These are phyloP conservation scores for Teunomyces kruisii DNA, from an alignment of 805 yeast genomes.

Conservation along the genomic window DNA sequence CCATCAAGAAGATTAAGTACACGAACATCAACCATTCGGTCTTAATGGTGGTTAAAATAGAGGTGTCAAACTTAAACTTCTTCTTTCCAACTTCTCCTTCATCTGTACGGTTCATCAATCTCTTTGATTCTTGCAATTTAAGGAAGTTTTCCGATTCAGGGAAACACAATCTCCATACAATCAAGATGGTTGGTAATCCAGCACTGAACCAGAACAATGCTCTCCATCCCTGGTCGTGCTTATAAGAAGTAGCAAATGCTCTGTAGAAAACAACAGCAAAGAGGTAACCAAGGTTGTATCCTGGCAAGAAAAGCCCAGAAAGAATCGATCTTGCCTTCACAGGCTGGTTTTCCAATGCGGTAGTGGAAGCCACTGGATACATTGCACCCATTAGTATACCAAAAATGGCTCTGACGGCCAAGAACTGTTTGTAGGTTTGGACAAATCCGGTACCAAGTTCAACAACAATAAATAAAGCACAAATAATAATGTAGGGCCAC, in stretches of 20 bases:
- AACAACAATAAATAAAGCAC: conserved; percentile 18
- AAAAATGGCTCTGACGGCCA: conserved; percentile 24
- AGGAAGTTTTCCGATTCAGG: conserved; percentile 9
- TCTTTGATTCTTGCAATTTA: conserved; percentile 1
- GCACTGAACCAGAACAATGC: conserved; percentile 27
- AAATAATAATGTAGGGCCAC: conserved; percentile 21
- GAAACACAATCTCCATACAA: conserved; percentile 19
- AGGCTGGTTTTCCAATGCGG: conserved; percentile 23
- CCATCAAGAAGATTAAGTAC: conserved; percentile 46
- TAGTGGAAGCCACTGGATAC: conserved; percentile 21
- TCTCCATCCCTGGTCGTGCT: conserved; percentile 19
- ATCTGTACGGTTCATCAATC: neutral
- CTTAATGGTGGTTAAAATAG: conserved; percentile 9
- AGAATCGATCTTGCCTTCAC: conserved; percentile 18
- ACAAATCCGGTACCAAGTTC: conserved; percentile 26
- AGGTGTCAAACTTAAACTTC: neutral
- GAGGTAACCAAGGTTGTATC: conserved; percentile 25
- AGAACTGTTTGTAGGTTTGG: conserved; percentile 19
- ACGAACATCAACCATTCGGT: conserved; percentile 32
- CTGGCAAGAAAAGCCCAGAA: conserved; percentile 26
- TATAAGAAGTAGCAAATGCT: conserved; percentile 17
- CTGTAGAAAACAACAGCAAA: conserved; percentile 23
- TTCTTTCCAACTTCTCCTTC: neutral
- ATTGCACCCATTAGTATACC: conserved; percentile 28
- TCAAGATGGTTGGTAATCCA: conserved; percentile 22